A percentile compares a stretch with the other conserved stretches of the same genome.
phyloP scores from a whole-genome alignment of 208 protist genomes.

The Wallacemonas sp. region DNA sequence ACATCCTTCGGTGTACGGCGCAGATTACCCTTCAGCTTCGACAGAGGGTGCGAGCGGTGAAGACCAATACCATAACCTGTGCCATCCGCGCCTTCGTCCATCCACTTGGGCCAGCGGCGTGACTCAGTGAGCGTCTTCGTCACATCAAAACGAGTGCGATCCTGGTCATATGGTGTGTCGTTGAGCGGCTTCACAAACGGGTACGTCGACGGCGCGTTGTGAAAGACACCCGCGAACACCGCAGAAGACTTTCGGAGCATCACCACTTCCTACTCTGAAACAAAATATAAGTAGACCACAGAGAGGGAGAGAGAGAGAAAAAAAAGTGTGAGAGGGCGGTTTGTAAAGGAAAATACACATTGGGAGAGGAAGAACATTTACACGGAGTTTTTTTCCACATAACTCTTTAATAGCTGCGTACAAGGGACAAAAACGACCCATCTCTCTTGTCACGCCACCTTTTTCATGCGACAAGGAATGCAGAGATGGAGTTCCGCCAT shows the following conservation, averaged over 20 bases:
- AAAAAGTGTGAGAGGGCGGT: conserved; percentile 2
- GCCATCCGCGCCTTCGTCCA: conserved; percentile 86
- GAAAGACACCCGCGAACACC: conserved; percentile 58
- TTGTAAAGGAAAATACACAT: not conserved
- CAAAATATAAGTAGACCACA: conserved; percentile 1
- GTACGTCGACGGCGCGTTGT: conserved; percentile 85
- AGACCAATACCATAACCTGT: conserved; percentile 88
- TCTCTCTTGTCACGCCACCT: too few relatives aligned
- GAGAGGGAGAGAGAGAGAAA: conserved; percentile 13
- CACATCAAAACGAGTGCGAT: conserved; percentile 58
- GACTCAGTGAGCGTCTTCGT: conserved; percentile 34
- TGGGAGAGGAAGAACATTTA: too few relatives aligned
- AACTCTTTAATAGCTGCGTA: too few relatives aligned
- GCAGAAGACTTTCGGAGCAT: conserved; percentile 14
- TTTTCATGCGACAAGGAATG: too few relatives aligned
- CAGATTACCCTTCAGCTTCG: conserved; percentile 79
- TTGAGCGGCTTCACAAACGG: conserved; percentile 88
- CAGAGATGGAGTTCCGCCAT: too few relatives aligned
- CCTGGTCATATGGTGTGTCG: conserved; percentile 88
- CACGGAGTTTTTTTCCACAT: not conserved
- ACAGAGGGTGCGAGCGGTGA: conserved; percentile 81
- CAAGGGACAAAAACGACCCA: too few relatives aligned
- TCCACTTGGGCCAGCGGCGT: conserved; percentile 82
- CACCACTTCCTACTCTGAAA: conserved; percentile 12
- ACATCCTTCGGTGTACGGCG: conserved; percentile 55